Evolutionary conservation across 192 early-diverging fungal genomes (phyloP).

Genomic region (Dissophora ornata): DNA sequence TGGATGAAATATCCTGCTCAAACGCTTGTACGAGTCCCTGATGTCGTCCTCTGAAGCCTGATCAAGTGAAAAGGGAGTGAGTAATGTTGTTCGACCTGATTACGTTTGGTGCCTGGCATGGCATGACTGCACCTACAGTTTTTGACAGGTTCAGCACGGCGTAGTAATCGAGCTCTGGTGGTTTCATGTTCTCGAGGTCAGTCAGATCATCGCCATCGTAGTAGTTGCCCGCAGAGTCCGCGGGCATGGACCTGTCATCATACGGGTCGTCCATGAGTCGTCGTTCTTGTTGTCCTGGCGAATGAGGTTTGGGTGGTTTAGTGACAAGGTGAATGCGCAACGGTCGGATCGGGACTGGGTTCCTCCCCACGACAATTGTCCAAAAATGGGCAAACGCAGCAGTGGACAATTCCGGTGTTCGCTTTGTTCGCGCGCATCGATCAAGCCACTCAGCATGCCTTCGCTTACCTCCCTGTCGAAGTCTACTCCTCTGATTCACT

Average conservation of each 20-base stretch:
- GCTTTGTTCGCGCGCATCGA: background rate
- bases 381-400: background rate
- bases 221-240: slow-evolving; percentile 11
- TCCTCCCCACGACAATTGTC: background rate
- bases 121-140: slow-evolving; percentile 61
- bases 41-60: slow-evolving; percentile 75
- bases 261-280: slow-evolving; percentile 56
- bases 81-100: no score
- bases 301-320: no score
- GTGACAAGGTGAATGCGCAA: no score
- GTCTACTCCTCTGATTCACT: no score
- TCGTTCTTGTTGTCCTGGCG: background rate
- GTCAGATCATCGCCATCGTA: slow-evolving; percentile 32
- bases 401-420: no score
- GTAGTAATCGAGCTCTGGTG: slow-evolving; percentile 69
- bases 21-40: slow-evolving; percentile 77
- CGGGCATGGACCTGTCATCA: slow-evolving; percentile 53
- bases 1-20: slow-evolving; percentile 83
- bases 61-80: background rate
- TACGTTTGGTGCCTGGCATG: no score
- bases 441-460: background rate
- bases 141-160: slow-evolving; percentile 75
- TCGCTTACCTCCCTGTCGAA: no score
- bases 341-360: no score
- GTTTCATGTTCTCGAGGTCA: slow-evolving; percentile 54